A percentile compares a stretch with the other conserved stretches of the same genome.
Evolutionary conservation across 108 stramenopile species (phyloP).

Genomic region (Fragilaria radians): DNA sequence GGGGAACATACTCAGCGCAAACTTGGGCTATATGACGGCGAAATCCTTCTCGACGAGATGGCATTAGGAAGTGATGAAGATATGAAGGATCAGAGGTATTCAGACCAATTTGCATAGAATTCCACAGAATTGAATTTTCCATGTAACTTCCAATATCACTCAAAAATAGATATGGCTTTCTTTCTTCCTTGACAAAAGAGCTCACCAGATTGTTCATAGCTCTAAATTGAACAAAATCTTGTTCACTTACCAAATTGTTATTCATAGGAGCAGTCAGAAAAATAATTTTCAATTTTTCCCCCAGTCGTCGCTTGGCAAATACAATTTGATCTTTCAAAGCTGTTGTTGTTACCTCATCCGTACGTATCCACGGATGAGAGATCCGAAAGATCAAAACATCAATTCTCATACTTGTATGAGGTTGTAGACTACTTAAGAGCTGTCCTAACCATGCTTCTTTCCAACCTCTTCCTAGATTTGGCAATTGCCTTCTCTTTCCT

Average conservation of each 20-base stretch:
- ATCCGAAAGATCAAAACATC: not conserved
- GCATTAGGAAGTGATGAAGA: not conserved
- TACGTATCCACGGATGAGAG: not conserved
- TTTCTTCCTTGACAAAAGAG: not conserved
- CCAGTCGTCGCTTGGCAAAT: not conserved
- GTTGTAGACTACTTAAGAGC: not conserved
- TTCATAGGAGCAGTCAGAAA: not conserved
- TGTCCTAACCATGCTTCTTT: not conserved
- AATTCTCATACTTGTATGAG: not conserved
- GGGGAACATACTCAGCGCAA: not conserved
- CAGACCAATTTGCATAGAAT: not conserved
- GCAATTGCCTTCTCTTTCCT: not conserved
- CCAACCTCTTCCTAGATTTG: not conserved
- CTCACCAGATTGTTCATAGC: not conserved
- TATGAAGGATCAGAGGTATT: not conserved
- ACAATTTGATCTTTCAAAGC: not conserved
- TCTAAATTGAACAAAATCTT: not conserved
- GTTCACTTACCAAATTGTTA: not conserved
- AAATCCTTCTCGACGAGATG: not conserved
- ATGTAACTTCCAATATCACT: not conserved
- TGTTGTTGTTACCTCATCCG: not conserved
- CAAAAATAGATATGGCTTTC: not conserved
- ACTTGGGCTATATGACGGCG: not conserved
- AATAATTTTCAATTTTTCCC: not conserved
- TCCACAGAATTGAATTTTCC: not conserved